Evolutionary conservation across 129 eudicot species (phyloP), one percentile per base, ranked within the genome.

Genomic region (Chrysanthemum makinoi): DNA sequence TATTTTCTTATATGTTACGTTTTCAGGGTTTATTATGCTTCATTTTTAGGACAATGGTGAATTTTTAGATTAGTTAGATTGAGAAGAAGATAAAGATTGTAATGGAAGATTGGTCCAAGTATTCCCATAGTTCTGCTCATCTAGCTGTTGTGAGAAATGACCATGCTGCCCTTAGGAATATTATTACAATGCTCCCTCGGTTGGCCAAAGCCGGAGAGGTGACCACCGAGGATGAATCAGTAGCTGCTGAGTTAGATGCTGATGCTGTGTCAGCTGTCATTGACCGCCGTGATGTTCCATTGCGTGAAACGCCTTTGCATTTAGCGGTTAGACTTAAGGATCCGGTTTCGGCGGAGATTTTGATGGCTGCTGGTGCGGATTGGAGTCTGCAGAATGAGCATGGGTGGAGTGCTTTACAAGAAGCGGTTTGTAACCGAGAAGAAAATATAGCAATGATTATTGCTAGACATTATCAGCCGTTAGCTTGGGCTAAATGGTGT

Each of bases 401-500:
- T 49, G 97, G 96, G 3, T 91, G 97, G 97, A 91, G 91, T 75
- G 97, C 97, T 13, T 88, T 91, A 16, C 97, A 91, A 68, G 97
- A 91, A 73, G 97, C 97, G 0, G 97, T 86, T 47, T 91, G 97
- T 51, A 86, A 84, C 13, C 74, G 96, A 22, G 96, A 91, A 77
- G 96, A 91, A 69, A 87, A 77, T 58, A 88, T 91, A 71, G 92
- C 92, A 5, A 88, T 91, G 96, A 91, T 91, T 33, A 86, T 91
- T 68, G 97, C 97, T 14, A 72, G 92, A 63, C 90, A 88, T 74
- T 91, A 91, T 46, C 97, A 91, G 84, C 97, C 96, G 5, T 86
- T 82, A 57, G 97, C 96, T 0, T 91, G 97, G 97, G 97, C 97
- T 0, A 88, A 88, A 63, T 91, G 97, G 96, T 91, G 97, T 58